Conservation (phyloP, 1,139 yeast genomes). For the Spencermartinsiella ligniputridi region DNA sequence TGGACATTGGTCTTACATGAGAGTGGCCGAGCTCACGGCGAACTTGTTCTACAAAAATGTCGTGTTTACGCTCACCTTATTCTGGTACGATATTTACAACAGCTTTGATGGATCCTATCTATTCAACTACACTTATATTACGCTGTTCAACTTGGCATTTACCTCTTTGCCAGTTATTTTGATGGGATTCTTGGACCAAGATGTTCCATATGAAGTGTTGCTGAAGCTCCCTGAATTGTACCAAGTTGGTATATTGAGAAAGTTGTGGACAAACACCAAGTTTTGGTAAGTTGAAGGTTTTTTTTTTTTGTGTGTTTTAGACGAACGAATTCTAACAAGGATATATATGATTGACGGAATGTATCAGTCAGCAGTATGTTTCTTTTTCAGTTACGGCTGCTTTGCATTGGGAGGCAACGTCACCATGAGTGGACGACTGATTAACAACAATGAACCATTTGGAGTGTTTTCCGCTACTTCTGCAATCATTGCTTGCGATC, state of each 20-base stretch:
- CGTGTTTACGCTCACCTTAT: slow-evolving; percentile 79
- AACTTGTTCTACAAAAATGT: slow-evolving; percentile 89
- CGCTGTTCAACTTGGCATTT: slow-evolving; percentile 90
- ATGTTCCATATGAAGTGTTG: slow-evolving; percentile 75
- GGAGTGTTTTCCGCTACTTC: slow-evolving; percentile 80
- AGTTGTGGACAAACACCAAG: slow-evolving; percentile 75
- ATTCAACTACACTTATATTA: slow-evolving; percentile 87
- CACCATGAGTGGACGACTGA: slow-evolving; percentile 56
- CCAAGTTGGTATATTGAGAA: slow-evolving; percentile 73
- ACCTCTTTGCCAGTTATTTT: slow-evolving; percentile 92
- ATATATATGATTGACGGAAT: slow-evolving; percentile 81
- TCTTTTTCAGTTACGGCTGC: slow-evolving; percentile 76
- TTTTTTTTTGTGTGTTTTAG: slow-evolving; percentile 5
- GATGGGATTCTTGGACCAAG: slow-evolving; percentile 90
- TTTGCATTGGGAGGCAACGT: slow-evolving; percentile 56
- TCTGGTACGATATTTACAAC: slow-evolving; percentile 87
- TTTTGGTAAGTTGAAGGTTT: slow-evolving; percentile 44
- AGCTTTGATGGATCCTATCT: slow-evolving; percentile 89
- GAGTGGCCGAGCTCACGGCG: slow-evolving; percentile 92
- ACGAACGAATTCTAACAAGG: slow-evolving; percentile 16
- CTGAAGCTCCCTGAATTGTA: slow-evolving; percentile 83
- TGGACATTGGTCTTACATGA: slow-evolving; percentile 94
- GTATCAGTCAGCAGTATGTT: slow-evolving; percentile 81
- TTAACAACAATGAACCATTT: slow-evolving; percentile 79
- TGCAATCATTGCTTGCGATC: slow-evolving; percentile 75